Evolutionary conservation across 208 protist genomes (phyloP).

Genomic region (Plasmodiophora brassicae): DNA sequence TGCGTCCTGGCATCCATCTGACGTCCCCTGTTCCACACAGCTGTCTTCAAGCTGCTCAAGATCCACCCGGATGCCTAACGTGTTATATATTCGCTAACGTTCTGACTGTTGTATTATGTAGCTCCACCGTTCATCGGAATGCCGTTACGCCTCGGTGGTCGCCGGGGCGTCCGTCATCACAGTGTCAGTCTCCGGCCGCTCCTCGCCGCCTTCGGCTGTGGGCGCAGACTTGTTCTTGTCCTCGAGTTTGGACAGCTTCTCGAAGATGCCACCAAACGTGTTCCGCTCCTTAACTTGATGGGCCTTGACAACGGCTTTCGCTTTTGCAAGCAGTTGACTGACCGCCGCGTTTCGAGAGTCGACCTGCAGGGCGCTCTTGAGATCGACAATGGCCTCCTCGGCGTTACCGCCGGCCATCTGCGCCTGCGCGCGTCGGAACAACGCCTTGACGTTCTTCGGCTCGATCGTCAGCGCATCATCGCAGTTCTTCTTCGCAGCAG

Average conservation of each 20-base stretch:
- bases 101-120: too few relatives aligned
- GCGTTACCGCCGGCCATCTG: not conserved
- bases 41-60: conserved; percentile 25
- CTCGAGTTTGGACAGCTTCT: not conserved
- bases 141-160: too few relatives aligned
- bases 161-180: too few relatives aligned
- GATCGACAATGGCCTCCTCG: not conserved
- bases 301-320: not conserved
- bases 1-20: not conserved
- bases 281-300: not conserved
- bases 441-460: not conserved
- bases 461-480: not conserved
- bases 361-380: not conserved
- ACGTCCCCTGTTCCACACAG: not conserved
- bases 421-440: not conserved
- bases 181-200: not conserved
- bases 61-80: not conserved
- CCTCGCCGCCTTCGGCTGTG: not conserved
- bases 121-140: too few relatives aligned
- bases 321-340: not conserved
- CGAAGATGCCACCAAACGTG: conserved; percentile 18
- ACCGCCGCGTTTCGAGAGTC: not conserved
- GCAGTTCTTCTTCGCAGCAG: conserved; percentile 3
- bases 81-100: too few relatives aligned
- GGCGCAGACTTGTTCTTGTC: not conserved